Conservation (phyloP, 768 basidiomycete genomes). For the Tricholoma furcatifolium region DNA sequence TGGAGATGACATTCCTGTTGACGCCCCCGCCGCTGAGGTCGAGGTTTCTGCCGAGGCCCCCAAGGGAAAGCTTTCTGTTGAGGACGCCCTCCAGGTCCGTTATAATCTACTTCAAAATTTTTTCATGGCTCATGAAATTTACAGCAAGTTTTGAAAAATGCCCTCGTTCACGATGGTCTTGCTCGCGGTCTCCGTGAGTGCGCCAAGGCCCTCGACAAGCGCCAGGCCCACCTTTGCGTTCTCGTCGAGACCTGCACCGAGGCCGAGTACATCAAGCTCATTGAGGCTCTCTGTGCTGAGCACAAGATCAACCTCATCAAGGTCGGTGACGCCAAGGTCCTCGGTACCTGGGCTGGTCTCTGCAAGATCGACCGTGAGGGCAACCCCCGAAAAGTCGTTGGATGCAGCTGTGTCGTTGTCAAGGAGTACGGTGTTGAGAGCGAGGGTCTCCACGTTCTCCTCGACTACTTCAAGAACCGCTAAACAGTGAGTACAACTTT, state of each 20-base stretch:
- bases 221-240: conserved; percentile 97
- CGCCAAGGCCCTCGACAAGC: conserved; percentile 98
- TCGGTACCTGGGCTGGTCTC: conserved; percentile 97
- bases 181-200: conserved; percentile 97
- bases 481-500: conserved; percentile 39
- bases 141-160: conserved; percentile 98
- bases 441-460: conserved; percentile 90
- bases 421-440: conserved; percentile 96
- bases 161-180: conserved; percentile 96
- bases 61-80: conserved; percentile 93
- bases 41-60: conserved; percentile 88
- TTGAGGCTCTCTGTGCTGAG: conserved; percentile 98
- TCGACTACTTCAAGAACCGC: conserved; percentile 97
- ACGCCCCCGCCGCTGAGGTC: conserved; percentile 67
- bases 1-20: conserved; percentile 91
- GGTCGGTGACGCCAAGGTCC: conserved; percentile 95
- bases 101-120: background rate
- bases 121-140: conserved; percentile 13
- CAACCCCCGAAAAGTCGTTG: conserved; percentile 94
- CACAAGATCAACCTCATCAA: conserved; percentile 99
- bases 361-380: conserved; percentile 99
- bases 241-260: conserved; percentile 99
- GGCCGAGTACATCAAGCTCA: conserved; percentile 99
- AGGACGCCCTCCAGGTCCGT: conserved; percentile 86
- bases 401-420: conserved; percentile 93